A percentile compares a stretch with the other conserved stretches of the same genome.
phyloP scores from a whole-genome alignment of 1,284 basidiomycete genomes.

The Ceratobasidium sp. region DNA sequence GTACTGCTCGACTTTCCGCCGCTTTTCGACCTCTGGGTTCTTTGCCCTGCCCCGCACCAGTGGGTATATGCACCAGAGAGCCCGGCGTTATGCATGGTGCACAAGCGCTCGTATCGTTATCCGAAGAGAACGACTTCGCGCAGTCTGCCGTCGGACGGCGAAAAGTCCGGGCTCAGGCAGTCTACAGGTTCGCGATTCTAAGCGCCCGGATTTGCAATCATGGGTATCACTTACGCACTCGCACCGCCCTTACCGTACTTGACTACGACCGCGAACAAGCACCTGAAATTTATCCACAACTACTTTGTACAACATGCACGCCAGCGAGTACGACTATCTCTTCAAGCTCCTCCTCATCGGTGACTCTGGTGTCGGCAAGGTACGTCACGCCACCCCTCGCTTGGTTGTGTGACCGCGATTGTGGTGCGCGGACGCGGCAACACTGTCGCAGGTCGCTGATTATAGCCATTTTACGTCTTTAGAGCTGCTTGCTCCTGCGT shows the following conservation, averaged over 20 bases:
- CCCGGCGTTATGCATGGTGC: neutral
- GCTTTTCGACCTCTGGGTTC: neutral
- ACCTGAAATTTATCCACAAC: conserved; percentile 8
- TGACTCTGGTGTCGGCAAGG: conserved; percentile 97
- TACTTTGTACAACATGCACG: conserved; percentile 69
- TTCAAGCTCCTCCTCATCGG: conserved; percentile 87
- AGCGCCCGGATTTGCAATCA: conserved; percentile 28
- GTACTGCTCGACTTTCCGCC: neutral
- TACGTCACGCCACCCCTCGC: conserved; percentile 55
- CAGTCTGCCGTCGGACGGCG: neutral
- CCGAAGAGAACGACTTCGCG: neutral
- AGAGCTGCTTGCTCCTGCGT: conserved; percentile 97
- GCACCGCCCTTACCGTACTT: conserved; percentile 30
- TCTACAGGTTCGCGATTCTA: conserved; percentile 2
- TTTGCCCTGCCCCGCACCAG: neutral
- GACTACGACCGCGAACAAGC: conserved; percentile 25
- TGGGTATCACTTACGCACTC: conserved; percentile 30
- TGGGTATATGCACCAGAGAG: neutral
- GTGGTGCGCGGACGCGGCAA: conserved; percentile 16
- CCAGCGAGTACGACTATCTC: conserved; percentile 96
- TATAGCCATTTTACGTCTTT: conserved; percentile 51
- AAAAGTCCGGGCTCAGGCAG: conserved; percentile 1
- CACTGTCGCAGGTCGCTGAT: conserved; percentile 9
- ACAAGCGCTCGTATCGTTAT: neutral
- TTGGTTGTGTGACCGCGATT: conserved; percentile 14